These are phyloP conservation scores for Triangularia verruculosa DNA, from an alignment of 2,329 filamentous ascomycete species.

Conservation along the genomic window DNA sequence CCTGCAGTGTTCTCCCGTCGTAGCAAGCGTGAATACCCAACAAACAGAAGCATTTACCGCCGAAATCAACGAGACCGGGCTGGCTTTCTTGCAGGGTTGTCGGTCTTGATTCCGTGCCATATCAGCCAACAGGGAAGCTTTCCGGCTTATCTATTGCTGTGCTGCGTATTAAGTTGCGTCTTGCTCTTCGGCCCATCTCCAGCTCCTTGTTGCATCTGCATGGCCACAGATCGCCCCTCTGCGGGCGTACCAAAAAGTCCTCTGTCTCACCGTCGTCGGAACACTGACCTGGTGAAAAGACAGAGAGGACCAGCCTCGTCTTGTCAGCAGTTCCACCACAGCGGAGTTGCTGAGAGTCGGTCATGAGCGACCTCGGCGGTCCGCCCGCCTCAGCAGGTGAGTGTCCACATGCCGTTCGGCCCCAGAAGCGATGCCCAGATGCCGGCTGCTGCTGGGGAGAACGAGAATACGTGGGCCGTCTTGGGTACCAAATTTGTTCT, in stretches of 20 bases:
- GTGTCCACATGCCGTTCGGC: neutral
- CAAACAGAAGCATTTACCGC: neutral
- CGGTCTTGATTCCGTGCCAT: neutral
- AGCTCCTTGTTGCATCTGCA: neutral
- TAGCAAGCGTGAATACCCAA: neutral
- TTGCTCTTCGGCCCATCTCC: neutral
- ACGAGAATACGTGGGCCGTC: neutral
- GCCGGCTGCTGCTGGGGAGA: neutral
- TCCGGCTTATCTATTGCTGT: neutral
- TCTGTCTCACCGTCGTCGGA: neutral
- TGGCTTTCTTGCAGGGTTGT: neutral
- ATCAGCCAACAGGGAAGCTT: neutral
- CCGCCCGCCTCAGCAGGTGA: neutral
- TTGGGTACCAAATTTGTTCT: neutral
- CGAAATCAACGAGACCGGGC: neutral
- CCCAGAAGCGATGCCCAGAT: neutral
- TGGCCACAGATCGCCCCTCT: neutral
- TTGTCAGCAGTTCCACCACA: neutral
- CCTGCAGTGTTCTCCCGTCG: slow-evolving; percentile 2
- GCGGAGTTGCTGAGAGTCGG: neutral
- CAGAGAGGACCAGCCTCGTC: neutral
- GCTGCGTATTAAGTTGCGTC: neutral
- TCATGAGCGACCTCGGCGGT: neutral
- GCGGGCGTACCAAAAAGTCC: neutral
- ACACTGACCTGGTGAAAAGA: neutral